phyloP scores from a whole-genome alignment of 1,139 yeast species.

The Nakaseomyces uthaithaninus region DNA sequence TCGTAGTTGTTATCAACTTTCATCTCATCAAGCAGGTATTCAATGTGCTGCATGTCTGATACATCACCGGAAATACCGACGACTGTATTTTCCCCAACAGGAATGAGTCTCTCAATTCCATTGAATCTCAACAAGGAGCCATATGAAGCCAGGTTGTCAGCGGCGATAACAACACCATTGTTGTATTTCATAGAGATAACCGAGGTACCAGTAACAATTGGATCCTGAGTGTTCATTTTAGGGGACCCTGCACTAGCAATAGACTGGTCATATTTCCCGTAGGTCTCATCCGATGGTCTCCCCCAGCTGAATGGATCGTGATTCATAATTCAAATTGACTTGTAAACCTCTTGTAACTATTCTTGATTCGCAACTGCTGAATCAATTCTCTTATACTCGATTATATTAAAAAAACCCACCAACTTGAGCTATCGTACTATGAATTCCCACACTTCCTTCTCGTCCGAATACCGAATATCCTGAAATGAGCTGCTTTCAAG shows the following conservation, averaged over 20 bases:
- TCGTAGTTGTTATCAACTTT: slow-evolving; percentile 75
- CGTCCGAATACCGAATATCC: too few relatives aligned
- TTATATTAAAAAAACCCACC: too few relatives aligned
- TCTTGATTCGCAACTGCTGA: too few relatives aligned
- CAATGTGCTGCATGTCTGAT: slow-evolving; percentile 82
- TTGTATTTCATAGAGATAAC: slow-evolving; percentile 85
- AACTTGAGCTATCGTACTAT: too few relatives aligned
- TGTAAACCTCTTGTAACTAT: too few relatives aligned
- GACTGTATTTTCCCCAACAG: slow-evolving; percentile 75
- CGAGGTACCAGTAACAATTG: slow-evolving; percentile 93
- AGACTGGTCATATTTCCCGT: slow-evolving; percentile 67
- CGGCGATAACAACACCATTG: slow-evolving; percentile 88
- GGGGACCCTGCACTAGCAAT: slow-evolving; percentile 68
- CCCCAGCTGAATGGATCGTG: slow-evolving; percentile 97
- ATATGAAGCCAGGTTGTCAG: slow-evolving; percentile 88
- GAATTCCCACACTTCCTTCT: too few relatives aligned
- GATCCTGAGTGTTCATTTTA: slow-evolving; percentile 80
- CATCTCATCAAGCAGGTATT: slow-evolving; percentile 67
- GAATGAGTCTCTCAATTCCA: slow-evolving; percentile 73
- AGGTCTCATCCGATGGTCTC: slow-evolving; percentile 73
- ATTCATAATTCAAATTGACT: slow-evolving; percentile 64
- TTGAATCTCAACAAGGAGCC: slow-evolving; percentile 87
- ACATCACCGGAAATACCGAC: slow-evolving; percentile 96
- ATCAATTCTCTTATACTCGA: too few relatives aligned
- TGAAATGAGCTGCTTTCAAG: too few relatives aligned